Percentiles rank a stretch among this genome's conserved stretches.
Evolutionary conservation across 352 stramenopile species (phyloP).

Genomic region (Phytophthora sojae): DNA sequence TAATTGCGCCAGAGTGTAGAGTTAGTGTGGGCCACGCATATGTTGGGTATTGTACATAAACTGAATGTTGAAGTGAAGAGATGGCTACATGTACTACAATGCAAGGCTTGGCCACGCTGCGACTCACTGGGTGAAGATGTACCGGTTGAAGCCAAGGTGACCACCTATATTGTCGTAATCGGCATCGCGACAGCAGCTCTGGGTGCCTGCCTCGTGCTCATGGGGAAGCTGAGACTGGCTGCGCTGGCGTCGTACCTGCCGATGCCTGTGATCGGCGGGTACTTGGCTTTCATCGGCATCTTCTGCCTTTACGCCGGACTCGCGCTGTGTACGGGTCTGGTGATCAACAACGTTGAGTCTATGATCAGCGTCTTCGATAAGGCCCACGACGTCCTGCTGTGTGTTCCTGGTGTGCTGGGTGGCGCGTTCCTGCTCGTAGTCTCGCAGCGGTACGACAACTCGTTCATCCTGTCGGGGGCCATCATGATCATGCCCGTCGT

Average conservation of each 20-base stretch:
- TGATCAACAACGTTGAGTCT: constrained; percentile 88
- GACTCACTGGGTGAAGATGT: constrained; percentile 70
- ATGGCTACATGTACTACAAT: no score
- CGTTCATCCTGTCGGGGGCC: constrained; percentile 68
- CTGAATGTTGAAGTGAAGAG: no score
- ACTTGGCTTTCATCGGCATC: constrained; percentile 97
- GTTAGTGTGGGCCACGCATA: neutral
- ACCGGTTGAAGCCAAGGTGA: constrained; percentile 80
- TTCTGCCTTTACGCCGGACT: constrained; percentile 95
- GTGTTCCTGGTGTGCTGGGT: constrained; percentile 83
- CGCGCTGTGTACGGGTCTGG: constrained; percentile 87
- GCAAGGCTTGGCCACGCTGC: no score
- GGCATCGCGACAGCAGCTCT: constrained; percentile 91
- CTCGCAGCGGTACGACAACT: constrained; percentile 77
- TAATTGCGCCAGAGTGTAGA: neutral
- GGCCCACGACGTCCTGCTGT: constrained; percentile 77
- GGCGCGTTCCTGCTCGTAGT: constrained; percentile 87
- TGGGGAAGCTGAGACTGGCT: constrained; percentile 94
- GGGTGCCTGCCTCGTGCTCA: constrained; percentile 91
- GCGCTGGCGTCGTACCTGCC: constrained; percentile 96
- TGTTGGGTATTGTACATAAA: neutral
- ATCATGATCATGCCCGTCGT: constrained; percentile 90
- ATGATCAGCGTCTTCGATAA: constrained; percentile 68
- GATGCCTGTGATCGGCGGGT: constrained; percentile 97
- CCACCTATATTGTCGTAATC: constrained; percentile 95